A percentile compares a stretch with the other conserved stretches of the same genome.
phyloP scores from a whole-genome alignment of 2,329 filamentous ascomycete genomes.

The Venturiaceae sp. region DNA sequence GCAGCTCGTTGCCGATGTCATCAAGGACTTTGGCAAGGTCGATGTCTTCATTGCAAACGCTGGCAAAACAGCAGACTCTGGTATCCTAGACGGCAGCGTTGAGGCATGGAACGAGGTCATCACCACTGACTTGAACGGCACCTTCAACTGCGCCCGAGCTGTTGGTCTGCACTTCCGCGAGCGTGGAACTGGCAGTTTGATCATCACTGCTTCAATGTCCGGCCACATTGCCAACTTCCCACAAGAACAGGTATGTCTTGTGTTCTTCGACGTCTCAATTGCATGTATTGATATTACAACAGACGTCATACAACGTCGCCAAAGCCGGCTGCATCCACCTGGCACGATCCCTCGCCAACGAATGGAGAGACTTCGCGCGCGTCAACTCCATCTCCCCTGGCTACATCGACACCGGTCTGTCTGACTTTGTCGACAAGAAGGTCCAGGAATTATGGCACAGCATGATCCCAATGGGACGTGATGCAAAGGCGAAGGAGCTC shows the following conservation, averaged over 20 bases:
- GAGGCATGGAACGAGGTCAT: constrained; percentile 70
- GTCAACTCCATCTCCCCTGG: constrained; percentile 24
- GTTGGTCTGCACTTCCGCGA: constrained; percentile 45
- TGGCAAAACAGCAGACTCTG: constrained; percentile 58
- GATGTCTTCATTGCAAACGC: constrained; percentile 50
- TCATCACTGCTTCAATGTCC: constrained; percentile 65
- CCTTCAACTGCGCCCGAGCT: constrained; percentile 79
- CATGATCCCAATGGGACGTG: constrained; percentile 51
- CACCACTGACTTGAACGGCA: constrained; percentile 78
- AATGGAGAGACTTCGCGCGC: constrained; percentile 57
- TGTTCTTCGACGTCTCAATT: no score
- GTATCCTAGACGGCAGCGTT: constrained; percentile 59
- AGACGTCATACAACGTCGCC: constrained; percentile 8
- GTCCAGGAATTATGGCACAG: constrained; percentile 47
- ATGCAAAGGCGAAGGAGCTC: constrained; percentile 47
- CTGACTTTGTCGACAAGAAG: constrained; percentile 35
- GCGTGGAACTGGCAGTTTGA: constrained; percentile 45
- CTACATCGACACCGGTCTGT: constrained; percentile 45
- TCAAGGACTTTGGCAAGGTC: constrained; percentile 31
- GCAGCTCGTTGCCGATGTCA: constrained; percentile 21
- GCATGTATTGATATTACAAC: constrained; percentile 24
- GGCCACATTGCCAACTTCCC: constrained; percentile 79
- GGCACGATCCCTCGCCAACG: constrained; percentile 54
- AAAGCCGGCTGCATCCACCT: constrained; percentile 45
- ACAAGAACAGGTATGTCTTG: constrained; percentile 50